A percentile compares a stretch with the other conserved stretches of the same genome.
These are phyloP conservation scores for Daedalea quercina DNA, from an alignment of 768 basidiomycete species.

Conservation along the genomic window DNA sequence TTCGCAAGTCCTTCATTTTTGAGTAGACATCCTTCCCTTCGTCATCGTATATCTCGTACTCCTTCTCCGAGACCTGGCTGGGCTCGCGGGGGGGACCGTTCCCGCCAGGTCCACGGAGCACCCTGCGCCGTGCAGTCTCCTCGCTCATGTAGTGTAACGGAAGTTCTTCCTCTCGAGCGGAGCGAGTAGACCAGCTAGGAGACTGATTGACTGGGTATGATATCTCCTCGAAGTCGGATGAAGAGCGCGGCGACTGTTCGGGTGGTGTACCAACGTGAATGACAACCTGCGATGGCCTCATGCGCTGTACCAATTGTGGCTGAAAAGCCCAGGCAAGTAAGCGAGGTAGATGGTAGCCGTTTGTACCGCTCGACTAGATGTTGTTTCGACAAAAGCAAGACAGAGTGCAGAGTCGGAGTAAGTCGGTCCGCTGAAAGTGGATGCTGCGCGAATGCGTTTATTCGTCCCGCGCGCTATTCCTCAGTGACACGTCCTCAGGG, in stretches of 20 bases:
- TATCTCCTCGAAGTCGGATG: slow-evolving; percentile 70
- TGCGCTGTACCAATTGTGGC: slow-evolving; percentile 2
- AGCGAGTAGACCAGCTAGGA: slow-evolving; percentile 17
- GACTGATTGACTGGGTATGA: slow-evolving; percentile 42
- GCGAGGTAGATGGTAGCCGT: not conserved
- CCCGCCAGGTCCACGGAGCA: slow-evolving; percentile 29
- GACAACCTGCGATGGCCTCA: slow-evolving; percentile 48
- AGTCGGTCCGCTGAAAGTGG: not conserved
- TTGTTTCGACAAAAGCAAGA: too few relatives aligned
- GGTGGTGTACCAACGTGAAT: slow-evolving; percentile 62
- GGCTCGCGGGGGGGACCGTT: slow-evolving; percentile 20
- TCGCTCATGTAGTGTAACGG: slow-evolving; percentile 49
- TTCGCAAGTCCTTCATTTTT: slow-evolving; percentile 31
- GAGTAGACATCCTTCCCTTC: slow-evolving; percentile 66
- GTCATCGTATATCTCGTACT: slow-evolving; percentile 35
- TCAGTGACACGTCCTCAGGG: slow-evolving; percentile 3
- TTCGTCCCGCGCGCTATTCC: not conserved
- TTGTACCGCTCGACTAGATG: not conserved
- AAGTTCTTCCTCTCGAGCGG: slow-evolving; percentile 32
- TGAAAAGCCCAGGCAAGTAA: not conserved
- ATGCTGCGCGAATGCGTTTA: not conserved
- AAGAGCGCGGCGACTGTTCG: slow-evolving; percentile 41
- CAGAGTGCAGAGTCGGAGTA: not conserved
- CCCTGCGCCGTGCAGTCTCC: slow-evolving; percentile 42
- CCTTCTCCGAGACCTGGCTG: slow-evolving; percentile 22